Percentiles rank a stretch among this genome's conserved stretches.
These are phyloP conservation scores for Lanmaoa pseudosensibilis DNA, from an alignment of 768 basidiomycete species.

Conservation along the genomic window DNA sequence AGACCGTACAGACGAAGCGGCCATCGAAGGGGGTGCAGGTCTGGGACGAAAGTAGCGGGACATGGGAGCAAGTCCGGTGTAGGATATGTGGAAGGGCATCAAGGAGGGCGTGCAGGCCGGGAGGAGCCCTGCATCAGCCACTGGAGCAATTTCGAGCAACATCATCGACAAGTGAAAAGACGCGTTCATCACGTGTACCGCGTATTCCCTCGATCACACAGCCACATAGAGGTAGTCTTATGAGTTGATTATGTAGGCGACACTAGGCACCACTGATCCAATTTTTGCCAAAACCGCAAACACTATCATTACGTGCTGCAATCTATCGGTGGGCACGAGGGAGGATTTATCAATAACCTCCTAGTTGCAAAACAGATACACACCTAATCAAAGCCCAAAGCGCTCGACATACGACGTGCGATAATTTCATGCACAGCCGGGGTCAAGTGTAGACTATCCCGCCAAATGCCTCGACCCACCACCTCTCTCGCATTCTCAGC, in stretches of 20 bases:
- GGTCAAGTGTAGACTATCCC: constrained; percentile 40
- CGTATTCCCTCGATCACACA: not conserved
- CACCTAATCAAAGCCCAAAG: not conserved
- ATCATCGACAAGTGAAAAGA: not conserved
- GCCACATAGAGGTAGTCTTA: constrained; percentile 6
- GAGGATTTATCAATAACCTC: not conserved
- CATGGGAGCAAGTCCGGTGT: constrained; percentile 69
- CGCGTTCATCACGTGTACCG: constrained; percentile 9
- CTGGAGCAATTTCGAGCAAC: constrained; percentile 25
- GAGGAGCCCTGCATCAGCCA: constrained; percentile 1
- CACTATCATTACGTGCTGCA: not conserved
- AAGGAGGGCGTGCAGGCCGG: constrained; percentile 60
- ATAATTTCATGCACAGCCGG: constrained; percentile 34
- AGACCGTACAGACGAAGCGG: constrained; percentile 1
- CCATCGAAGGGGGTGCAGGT: constrained; percentile 28
- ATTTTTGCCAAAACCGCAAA: not conserved
- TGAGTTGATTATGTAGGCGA: not conserved
- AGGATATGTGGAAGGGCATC: constrained; percentile 80
- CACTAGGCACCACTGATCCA: no score
- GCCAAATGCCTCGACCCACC: constrained; percentile 33
- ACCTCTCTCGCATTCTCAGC: not conserved
- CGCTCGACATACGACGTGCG: constrained; percentile 17
- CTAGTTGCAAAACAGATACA: not conserved
- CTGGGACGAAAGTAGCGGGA: constrained; percentile 70
- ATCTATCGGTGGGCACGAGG: no score